Evolutionary conservation across 129 eudicot genomes (phyloP).

Genomic region (Flaveria ramosissima): DNA sequence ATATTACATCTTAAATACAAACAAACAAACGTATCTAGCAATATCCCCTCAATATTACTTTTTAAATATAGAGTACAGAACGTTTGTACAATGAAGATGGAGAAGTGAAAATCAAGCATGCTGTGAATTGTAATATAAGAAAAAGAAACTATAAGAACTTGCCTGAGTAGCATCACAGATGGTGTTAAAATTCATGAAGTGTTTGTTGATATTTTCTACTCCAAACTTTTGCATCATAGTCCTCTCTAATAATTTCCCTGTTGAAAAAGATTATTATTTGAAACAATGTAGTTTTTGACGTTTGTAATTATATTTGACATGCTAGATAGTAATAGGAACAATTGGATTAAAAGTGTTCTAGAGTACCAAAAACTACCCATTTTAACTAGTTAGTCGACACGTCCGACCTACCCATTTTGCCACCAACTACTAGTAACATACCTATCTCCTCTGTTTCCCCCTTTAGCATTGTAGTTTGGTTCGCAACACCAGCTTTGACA

Average conservation of each 20-base stretch:
- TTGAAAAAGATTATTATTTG: neutral
- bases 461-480: constrained; percentile 97
- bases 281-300: neutral
- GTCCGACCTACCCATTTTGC: neutral
- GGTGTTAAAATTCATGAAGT: constrained; percentile 89
- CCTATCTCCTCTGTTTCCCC: constrained; percentile 99
- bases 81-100: neutral
- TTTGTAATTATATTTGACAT: neutral
- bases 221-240: constrained; percentile 93
- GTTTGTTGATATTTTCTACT: constrained; percentile 73
- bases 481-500: constrained; percentile 80
- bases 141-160: constrained; percentile 22
- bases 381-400: neutral
- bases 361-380: neutral
- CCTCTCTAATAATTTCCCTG: constrained; percentile 84
- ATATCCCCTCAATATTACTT: neutral
- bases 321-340: neutral
- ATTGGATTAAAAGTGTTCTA: neutral
- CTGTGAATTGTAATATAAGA: neutral
- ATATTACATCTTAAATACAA: neutral
- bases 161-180: constrained; percentile 98
- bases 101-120: neutral
- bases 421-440: constrained; percentile 25
- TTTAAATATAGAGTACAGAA: neutral
- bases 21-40: too few species aligned